Evolutionary conservation across 2,329 filamentous ascomycete species (phyloP).

Genomic region (Periconia digitata): DNA sequence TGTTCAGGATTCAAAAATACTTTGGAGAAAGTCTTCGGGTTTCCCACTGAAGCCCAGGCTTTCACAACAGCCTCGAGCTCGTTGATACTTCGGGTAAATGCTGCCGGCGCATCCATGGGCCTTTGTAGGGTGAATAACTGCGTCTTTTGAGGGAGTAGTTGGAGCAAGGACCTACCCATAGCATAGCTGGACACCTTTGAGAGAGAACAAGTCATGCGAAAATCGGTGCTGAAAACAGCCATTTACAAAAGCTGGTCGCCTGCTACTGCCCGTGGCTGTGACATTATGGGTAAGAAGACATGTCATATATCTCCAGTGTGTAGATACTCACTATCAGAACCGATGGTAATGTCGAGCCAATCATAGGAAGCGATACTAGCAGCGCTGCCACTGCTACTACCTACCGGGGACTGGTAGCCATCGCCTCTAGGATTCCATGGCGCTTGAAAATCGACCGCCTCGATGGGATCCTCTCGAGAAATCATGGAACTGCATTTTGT

Average conservation of each 20-base stretch:
- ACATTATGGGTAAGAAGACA: background rate
- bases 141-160: background rate
- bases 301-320: background rate
- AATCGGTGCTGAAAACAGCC: background rate
- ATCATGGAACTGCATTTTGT: too few relatives aligned
- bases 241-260: conserved; percentile 1
- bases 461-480: background rate
- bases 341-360: conserved; percentile 39
- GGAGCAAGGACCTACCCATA: background rate
- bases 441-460: background rate
- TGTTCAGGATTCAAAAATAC: too few relatives aligned
- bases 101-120: background rate
- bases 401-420: conserved; percentile 2
- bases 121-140: background rate
- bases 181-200: background rate
- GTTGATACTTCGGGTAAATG: background rate
- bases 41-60: too few relatives aligned
- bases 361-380: conserved; percentile 3
- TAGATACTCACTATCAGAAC: conserved; percentile 3
- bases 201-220: background rate
- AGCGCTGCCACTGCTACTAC: conserved; percentile 2
- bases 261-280: conserved; percentile 3
- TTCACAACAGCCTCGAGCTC: background rate
- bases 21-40: too few relatives aligned
- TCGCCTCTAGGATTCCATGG: conserved; percentile 24